These are phyloP conservation scores for Boletus insuetus DNA, from an alignment of 768 basidiomycete genomes.

Conservation along the genomic window DNA sequence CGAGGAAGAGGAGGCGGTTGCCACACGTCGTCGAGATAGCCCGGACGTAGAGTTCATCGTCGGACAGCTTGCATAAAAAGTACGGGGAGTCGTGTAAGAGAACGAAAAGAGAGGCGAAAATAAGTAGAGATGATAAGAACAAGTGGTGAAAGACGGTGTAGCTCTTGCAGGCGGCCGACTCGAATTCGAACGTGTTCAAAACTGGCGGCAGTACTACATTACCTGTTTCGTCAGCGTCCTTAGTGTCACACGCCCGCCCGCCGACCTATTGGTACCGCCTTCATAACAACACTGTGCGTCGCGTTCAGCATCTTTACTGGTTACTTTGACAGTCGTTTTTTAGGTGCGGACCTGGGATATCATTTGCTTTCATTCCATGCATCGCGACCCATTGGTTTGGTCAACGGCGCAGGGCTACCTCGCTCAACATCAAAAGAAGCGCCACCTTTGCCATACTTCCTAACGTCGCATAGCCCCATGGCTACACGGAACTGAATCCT, in stretches of 20 bases:
- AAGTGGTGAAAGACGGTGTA: slow-evolving; percentile 4
- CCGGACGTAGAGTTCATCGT: slow-evolving; percentile 52
- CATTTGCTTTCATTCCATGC: not conserved
- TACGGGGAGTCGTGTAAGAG: not conserved
- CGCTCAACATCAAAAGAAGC: too few relatives aligned
- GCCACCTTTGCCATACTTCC: too few relatives aligned
- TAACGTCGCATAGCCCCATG: not conserved
- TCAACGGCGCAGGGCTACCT: too few relatives aligned
- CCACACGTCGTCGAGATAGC: slow-evolving; percentile 58
- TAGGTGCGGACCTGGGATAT: not conserved
- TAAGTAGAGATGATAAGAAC: not conserved
- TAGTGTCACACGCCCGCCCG: slow-evolving; percentile 13
- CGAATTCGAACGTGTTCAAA: slow-evolving; percentile 8
- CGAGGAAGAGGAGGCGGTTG: slow-evolving; percentile 38
- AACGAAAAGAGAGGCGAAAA: slow-evolving; percentile 3
- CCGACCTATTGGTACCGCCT: too few relatives aligned
- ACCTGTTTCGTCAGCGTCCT: slow-evolving; percentile 2
- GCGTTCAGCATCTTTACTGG: not conserved
- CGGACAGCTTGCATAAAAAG: slow-evolving; percentile 21
- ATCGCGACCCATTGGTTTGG: not conserved
- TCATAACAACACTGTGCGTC: too few relatives aligned
- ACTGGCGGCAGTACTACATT: not conserved
- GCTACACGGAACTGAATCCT: slow-evolving; percentile 3
- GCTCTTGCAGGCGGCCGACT: slow-evolving; percentile 1
- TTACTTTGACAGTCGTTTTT: not conserved